phyloP scores from a whole-genome alignment of 2,329 filamentous ascomycete species.

The Cytospora schulzeri region DNA sequence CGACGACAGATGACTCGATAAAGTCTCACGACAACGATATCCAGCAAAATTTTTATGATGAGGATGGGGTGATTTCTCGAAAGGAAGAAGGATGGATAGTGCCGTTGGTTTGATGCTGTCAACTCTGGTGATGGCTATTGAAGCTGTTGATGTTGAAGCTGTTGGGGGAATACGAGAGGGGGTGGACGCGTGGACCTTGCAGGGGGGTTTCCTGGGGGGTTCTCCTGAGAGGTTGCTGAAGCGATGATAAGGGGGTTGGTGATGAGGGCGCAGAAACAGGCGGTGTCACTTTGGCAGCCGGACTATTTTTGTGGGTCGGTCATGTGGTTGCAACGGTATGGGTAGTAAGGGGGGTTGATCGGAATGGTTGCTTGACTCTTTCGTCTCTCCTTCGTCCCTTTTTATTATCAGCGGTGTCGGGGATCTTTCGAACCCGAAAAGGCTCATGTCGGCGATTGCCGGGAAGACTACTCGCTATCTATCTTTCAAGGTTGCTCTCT shows the following conservation, averaged over 20 bases:
- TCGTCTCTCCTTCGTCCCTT: constrained; percentile 11
- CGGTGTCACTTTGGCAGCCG: neutral
- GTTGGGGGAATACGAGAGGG: neutral
- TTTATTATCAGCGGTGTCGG: constrained; percentile 27
- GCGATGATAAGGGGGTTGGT: constrained; percentile 8
- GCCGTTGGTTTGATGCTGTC: neutral
- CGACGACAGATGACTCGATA: neutral
- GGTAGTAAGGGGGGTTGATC: neutral
- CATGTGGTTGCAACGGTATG: neutral
- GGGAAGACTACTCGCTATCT: constrained; percentile 6
- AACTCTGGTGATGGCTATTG: constrained; percentile 9
- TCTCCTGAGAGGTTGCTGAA: constrained; percentile 15
- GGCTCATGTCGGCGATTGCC: constrained; percentile 27
- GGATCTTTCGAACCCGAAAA: constrained; percentile 14
- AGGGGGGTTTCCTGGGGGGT: constrained; percentile 4
- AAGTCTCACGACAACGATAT: neutral
- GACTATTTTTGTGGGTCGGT: neutral
- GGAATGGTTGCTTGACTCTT: neutral
- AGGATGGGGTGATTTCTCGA: neutral
- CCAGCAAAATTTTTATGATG: neutral
- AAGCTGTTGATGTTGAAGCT: neutral
- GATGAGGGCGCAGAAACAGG: constrained; percentile 5
- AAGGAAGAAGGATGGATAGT: constrained; percentile 1
- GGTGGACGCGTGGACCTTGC: constrained; percentile 16
- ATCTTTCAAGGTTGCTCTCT: neutral